Base-by-base conservation (phyloP, 2,329 filamentous ascomycete species). In the Macrophomina tecta region DNA sequence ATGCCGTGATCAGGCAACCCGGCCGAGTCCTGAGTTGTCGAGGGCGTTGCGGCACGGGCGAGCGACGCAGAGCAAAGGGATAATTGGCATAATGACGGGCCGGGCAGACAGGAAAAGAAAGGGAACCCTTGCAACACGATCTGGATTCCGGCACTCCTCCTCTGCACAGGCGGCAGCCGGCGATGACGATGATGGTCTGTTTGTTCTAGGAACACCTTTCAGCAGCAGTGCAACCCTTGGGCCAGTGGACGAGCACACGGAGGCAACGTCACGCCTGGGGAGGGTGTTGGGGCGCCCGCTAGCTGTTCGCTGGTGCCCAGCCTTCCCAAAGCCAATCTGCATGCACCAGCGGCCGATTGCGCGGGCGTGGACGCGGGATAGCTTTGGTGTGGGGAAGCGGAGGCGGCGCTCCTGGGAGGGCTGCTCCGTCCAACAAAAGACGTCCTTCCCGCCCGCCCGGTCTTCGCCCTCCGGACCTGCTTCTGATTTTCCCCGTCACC, bases 391-490 rank as follows among this genome's bases (percentile, higher is more conserved):
- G 28, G 56, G 36, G 28, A n/a, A 23, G 42, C 16, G 30, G 42
- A 48, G 58, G 30, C 42, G 58, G 12, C n/a, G 36, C 18, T 32
- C 34, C 16, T 11, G 34, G 18, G 38, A 60, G 38, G 55, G 55
- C 56, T 61, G 56, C 51, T 46, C 16, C 36, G 4, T 18, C 55
- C 38, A 48, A 48, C 56, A 16, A 36, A 5, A 53, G 51, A 14
- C 45, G 36, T 53, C 12, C 6, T 23, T 60, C 55, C 58, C 58
- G 58, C 42, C 58, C 36, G 46, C 58, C 58, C 45, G 58, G 58
- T 62, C 45, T 38, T 9, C 36, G 40, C 56, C 36, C 55, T 34
- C 55, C 55, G 55, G 45, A 60, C 55, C 55, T 61, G 36, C 56
- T 61, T 48, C 28, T 48, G 40, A 16, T 16, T 38, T 45, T 8